These are phyloP conservation scores for Aspergillus ustus DNA, from an alignment of 2,329 filamentous ascomycete species.

Conservation along the genomic window DNA sequence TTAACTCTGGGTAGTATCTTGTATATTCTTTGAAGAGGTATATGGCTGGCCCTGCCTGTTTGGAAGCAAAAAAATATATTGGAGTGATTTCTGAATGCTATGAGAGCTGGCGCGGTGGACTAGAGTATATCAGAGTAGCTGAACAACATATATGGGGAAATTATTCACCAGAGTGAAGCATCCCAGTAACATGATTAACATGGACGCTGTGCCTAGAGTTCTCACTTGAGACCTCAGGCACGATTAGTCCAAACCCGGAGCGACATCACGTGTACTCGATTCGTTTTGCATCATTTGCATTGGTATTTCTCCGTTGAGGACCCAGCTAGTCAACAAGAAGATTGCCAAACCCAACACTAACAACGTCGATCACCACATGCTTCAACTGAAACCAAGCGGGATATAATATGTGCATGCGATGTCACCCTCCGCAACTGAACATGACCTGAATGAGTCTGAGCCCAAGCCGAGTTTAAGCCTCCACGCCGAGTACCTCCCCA, in stretches of 20 bases:
- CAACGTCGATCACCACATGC: not conserved
- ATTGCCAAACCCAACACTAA: not conserved
- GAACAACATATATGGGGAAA: not conserved
- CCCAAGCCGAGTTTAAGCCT: slow-evolving; percentile 39
- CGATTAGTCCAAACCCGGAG: not conserved
- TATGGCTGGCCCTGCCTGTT: not conserved
- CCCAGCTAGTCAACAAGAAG: not conserved
- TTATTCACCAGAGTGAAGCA: not conserved
- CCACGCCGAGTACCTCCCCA: slow-evolving; percentile 64
- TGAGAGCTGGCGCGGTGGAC: not conserved
- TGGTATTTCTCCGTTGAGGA: not conserved
- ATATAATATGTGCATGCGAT: not conserved
- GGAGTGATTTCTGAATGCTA: not conserved
- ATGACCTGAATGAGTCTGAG: not conserved
- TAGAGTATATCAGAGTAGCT: not conserved
- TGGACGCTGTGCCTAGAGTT: no score
- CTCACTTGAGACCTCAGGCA: not conserved
- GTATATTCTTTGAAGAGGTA: not conserved
- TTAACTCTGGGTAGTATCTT: not conserved
- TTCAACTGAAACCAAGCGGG: not conserved
- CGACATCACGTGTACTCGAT: not conserved
- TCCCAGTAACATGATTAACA: not conserved
- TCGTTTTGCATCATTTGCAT: slow-evolving; percentile 23
- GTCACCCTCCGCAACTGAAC: not conserved
- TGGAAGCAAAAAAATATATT: not conserved